Evolutionary conservation across 1,139 yeast species (phyloP).

Genomic region (Yamadazyma mexicana): DNA sequence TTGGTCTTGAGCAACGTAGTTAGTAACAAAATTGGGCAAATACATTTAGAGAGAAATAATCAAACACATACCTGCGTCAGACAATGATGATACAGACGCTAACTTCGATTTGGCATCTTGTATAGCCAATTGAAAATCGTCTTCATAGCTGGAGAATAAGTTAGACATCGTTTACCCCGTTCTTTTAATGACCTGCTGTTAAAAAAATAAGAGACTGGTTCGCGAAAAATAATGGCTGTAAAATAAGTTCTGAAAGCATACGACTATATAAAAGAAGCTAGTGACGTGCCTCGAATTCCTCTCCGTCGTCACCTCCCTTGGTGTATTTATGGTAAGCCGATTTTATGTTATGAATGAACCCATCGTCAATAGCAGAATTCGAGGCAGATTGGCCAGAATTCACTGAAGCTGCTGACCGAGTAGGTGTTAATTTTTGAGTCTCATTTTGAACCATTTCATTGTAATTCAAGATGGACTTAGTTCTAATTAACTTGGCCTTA

Average conservation of each 20-base stretch:
- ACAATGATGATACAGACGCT: constrained; percentile 51
- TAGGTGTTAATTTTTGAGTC: constrained; percentile 26
- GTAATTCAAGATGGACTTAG: constrained; percentile 18
- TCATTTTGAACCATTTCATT: constrained; percentile 23
- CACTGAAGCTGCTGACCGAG: constrained; percentile 36
- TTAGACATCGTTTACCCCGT: constrained; percentile 46
- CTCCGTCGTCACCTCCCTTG: constrained; percentile 43
- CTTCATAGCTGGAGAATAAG: constrained; percentile 66
- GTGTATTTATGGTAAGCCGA: constrained; percentile 52
- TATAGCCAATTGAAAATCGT: constrained; percentile 71
- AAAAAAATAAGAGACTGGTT: no score
- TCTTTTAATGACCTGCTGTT: constrained; percentile 3
- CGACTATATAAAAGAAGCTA: no score
- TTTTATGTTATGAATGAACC: constrained; percentile 51
- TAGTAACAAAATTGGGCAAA: constrained; percentile 16
- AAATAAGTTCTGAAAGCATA: no score
- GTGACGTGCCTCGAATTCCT: constrained; percentile 57
- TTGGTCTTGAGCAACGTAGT: constrained; percentile 33
- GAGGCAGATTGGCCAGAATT: constrained; percentile 28
- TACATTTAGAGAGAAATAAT: no score
- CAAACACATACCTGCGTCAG: constrained; percentile 52
- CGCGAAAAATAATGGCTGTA: no score
- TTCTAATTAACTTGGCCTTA: constrained; percentile 18
- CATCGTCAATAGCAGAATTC: constrained; percentile 35
- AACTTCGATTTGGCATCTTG: constrained; percentile 71